Conservation (phyloP, 805 yeast species). For the Dipodascus albidus region DNA sequence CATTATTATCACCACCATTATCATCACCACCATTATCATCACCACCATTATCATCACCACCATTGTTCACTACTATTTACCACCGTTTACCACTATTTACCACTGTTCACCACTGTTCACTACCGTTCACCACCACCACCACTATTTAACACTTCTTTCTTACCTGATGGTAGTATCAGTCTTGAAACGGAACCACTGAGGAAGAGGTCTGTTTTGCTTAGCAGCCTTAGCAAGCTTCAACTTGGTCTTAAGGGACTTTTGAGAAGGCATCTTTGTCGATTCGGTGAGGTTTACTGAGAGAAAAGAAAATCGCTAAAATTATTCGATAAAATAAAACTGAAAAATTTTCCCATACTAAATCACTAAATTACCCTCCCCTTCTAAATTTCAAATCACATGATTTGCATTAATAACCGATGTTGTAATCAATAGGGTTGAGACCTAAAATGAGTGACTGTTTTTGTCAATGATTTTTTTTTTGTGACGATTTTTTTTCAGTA, state of each 20-base stretch:
- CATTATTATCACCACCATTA: no score
- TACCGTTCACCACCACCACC: no score
- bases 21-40: no score
- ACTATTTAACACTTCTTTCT: no score
- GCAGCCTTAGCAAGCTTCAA: conserved; percentile 98
- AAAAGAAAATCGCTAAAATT: no score
- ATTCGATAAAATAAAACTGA: no score
- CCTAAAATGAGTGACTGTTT: not conserved
- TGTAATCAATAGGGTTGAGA: not conserved
- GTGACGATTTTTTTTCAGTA: not conserved
- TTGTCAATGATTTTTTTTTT: not conserved
- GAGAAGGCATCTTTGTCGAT: conserved; percentile 24
- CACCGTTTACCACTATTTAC: no score
- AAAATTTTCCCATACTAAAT: not conserved
- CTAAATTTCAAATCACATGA: not conserved
- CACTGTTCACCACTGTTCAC: not conserved
- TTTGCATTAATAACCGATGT: not conserved
- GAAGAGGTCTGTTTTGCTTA: conserved; percentile 99
- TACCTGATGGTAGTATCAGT: conserved; percentile 84
- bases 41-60: not conserved
- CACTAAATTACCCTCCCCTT: not conserved
- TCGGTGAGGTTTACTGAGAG: not conserved
- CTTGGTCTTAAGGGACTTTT: conserved; percentile 94
- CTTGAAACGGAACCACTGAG: conserved; percentile 99
- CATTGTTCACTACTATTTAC: not conserved